phyloP scores from a whole-genome alignment of 192 early-diverging fungal genomes.

The Rhizoclosmatium sp. region DNA sequence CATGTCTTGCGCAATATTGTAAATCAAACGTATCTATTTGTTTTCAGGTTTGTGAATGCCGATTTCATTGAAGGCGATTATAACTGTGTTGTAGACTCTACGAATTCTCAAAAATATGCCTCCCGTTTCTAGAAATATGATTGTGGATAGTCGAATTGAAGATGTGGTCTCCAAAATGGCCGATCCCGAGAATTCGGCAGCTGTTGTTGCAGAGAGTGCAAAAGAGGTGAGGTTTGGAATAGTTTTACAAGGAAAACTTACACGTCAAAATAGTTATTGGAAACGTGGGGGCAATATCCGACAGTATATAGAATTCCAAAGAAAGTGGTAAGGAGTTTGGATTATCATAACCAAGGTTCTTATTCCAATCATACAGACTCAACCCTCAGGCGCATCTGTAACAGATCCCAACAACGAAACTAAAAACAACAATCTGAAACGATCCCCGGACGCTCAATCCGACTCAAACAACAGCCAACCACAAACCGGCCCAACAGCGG shows the following conservation, averaged over 20 bases:
- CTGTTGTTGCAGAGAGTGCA: constrained; percentile 45
- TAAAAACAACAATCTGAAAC: not conserved
- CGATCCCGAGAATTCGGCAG: constrained; percentile 25
- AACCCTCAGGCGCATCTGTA: not conserved
- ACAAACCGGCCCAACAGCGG: not conserved
- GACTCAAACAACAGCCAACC: not conserved
- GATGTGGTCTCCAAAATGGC: constrained; percentile 65
- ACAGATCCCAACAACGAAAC: not conserved
- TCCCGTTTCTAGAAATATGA: constrained; percentile 77
- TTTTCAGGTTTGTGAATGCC: constrained; percentile 74
- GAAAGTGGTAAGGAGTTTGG: constrained; percentile 5
- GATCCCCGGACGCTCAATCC: constrained; percentile 5
- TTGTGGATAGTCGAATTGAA: constrained; percentile 81
- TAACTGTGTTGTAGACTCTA: constrained; percentile 38
- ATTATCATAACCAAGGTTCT: not conserved
- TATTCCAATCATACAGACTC: not conserved
- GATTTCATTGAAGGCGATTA: constrained; percentile 49
- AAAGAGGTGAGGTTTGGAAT: constrained; percentile 47
- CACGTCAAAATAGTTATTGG: constrained; percentile 43
- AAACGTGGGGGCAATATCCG: constrained; percentile 45
- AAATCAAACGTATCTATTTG: constrained; percentile 67
- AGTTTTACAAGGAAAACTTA: not conserved
- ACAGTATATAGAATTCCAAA: constrained; percentile 62
- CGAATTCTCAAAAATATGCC: constrained; percentile 78
- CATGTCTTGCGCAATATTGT: constrained; percentile 43